Evolutionary conservation across 2,329 filamentous ascomycete species (phyloP).

Genomic region (Trichoderma atroviride): DNA sequence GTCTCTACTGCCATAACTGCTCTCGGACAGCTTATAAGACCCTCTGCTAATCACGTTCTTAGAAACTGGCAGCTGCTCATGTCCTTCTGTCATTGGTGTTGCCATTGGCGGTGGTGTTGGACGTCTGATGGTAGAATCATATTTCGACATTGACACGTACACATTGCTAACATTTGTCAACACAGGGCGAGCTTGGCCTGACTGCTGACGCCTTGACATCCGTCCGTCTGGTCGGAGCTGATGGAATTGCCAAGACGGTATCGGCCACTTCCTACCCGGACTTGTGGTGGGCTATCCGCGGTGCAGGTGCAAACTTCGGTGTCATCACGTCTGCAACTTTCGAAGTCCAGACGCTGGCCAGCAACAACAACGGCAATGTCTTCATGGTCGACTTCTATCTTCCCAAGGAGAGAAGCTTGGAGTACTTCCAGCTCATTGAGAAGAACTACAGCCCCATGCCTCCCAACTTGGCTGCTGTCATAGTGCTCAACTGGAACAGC

Average conservation of each 20-base stretch:
- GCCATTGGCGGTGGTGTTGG: conserved; percentile 12
- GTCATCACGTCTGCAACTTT: conserved; percentile 18
- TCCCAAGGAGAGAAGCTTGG: not conserved
- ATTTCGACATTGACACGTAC: not conserved
- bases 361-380: not conserved
- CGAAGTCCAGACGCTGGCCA: conserved; percentile 1
- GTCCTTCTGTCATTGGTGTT: conserved; percentile 16
- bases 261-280: conserved; percentile 10
- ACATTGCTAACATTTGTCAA: not conserved
- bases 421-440: conserved; percentile 13
- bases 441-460: conserved; percentile 2
- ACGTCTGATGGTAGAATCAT: conserved; percentile 2
- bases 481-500: not conserved
- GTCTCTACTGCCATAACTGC: not conserved
- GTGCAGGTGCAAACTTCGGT: conserved; percentile 12
- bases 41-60: not conserved
- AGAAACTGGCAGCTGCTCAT: conserved; percentile 21
- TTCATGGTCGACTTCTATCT: conserved; percentile 15
- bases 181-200: not conserved
- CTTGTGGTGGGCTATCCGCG: conserved; percentile 16
- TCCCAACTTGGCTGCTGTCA: not conserved
- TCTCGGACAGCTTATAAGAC: too few species aligned
- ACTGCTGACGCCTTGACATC: conserved; percentile 6
- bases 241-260: not conserved
- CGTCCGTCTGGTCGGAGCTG: conserved; percentile 5